Base-by-base conservation (phyloP, 495 filamentous ascomycete genomes). In the Glarea lozoyensis region DNA sequence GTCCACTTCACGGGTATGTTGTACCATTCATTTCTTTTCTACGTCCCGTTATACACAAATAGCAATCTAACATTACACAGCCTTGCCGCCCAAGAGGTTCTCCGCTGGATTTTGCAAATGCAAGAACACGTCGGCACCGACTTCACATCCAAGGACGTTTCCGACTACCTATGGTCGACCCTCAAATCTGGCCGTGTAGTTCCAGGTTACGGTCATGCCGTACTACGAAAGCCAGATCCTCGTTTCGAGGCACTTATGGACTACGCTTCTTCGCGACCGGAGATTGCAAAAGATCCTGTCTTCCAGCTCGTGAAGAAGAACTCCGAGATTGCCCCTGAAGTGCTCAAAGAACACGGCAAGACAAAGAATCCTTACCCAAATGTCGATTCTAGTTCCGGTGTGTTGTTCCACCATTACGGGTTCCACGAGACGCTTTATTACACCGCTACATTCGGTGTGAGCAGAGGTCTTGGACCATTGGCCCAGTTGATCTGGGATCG, bases 301-400 rank as follows among this genome's bases (percentile, higher is more conserved):
- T 97, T 94, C 78, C 76, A 85, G 60, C 80, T 98, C 12, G 92
- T 98, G 23, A 84, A 86, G 73, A 78, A 82, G 68, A 95, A 89
- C 66, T 74, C 68, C 52, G 62, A 68, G 43, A 69, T 81, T 37
- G 92, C 92, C 0, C 92, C 92, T 10, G 74, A 75, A 12, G 92
- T 98, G 20, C 66, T 98, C 48, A 86, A 73, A 42, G 78, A 95
- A 67, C 92, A 98, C 54, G 92, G 92, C 56, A 96, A 96, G 83
- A 97, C 92, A 52, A 97, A 97, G 76, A 97, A 97, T 70, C 89
- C 89, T 6, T 88, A 86, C 63, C 92, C 92, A 34, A 98, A 98
- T 56, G 92, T 98, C 40, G 92, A 98, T 63, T 84, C 80, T 13
- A 78, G 76, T 42, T 94, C 86, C 1, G 92, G 92, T 42, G 93